A percentile compares a stretch with the other conserved stretches of the same genome.
These are phyloP conservation scores for Carex pumila DNA, from an alignment of 176 grass and related monocot species.

Conservation along the genomic window DNA sequence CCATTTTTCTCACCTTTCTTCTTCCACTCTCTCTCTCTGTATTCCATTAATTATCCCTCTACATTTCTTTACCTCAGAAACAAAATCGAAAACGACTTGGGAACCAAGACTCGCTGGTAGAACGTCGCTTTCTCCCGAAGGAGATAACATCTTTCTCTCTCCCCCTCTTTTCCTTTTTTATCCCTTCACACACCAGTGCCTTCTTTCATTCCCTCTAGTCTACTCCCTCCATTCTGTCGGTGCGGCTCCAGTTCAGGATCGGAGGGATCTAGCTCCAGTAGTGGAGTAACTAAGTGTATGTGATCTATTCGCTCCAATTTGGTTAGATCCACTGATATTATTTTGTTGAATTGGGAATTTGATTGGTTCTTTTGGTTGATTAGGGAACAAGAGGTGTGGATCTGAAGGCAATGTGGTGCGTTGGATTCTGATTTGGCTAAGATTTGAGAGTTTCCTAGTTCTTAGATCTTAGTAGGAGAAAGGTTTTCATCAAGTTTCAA, in stretches of 20 bases:
- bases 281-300: background rate
- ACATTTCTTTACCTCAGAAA: background rate
- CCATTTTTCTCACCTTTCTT: slow-evolving; percentile 23
- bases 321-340: background rate
- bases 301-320: background rate
- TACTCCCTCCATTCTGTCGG: slow-evolving; percentile 10
- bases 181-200: slow-evolving; percentile 5
- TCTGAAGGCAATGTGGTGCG: slow-evolving; percentile 19
- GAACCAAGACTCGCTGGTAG: slow-evolving; percentile 20
- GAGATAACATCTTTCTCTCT: slow-evolving; percentile 8
- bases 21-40: background rate
- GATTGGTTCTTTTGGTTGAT: background rate
- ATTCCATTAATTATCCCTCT: background rate
- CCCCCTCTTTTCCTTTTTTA: slow-evolving; percentile 4
- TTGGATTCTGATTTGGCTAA: background rate
- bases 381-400: background rate
- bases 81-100: slow-evolving; percentile 17
- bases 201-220: background rate
- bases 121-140: background rate
- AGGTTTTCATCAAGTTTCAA: background rate
- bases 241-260: background rate
- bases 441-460: background rate
- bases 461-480: background rate
- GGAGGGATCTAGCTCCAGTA: background rate
- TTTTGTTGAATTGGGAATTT: background rate